Evolutionary conservation across 805 yeast species (phyloP), one percentile per base, ranked within the genome.

Genomic region (Yarrowia sp.): DNA sequence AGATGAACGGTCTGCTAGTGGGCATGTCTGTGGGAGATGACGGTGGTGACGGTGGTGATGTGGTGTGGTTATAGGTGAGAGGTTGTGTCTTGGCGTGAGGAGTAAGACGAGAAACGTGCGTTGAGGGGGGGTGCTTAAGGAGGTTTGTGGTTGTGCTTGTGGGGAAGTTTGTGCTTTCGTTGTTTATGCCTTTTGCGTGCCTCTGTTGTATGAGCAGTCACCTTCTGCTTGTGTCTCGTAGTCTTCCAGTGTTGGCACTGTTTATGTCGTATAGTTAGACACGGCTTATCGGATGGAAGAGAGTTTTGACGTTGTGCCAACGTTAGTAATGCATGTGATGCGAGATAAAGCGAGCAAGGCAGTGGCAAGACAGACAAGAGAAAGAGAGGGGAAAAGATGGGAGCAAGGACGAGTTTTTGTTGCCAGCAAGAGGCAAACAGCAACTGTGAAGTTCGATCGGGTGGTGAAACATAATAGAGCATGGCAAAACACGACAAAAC

Each of bases 271-370:
- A 52, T 55, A 41, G 46, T 56, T 56, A 56, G 61, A 26, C 63
- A 56, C 63, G 63, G 63, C 63, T 56, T 56, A 56, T 56, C 63
- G 63, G 63, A 56, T 56, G 63, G 38, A 42, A 41, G 48, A 42
- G 48, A 56, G 63, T 42, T 56, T 56, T 10, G 48, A 9, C 14
- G 42, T 50, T n/a, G 56, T 9, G 42, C 19, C 56, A 40, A 53
- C 59, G 63, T 56, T 56, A n/a, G 48, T 22, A 56, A 41, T 41
- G 63, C 63, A 56, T 56, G 48, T 41, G 48, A 56, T 56, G 63
- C 63, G 48, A 56, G 63, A 56, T 56, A 56, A 53, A 53, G 63
- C 63, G 63, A 53, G 59, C 48, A 56, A 41, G 63, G 63, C 63
- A 53, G 59, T 53, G 48, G 63, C 63, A 56, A 42, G 59, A 9